These are phyloP conservation scores for Tetracladium setigerum DNA, from an alignment of 495 filamentous ascomycete genomes.

Conservation along the genomic window DNA sequence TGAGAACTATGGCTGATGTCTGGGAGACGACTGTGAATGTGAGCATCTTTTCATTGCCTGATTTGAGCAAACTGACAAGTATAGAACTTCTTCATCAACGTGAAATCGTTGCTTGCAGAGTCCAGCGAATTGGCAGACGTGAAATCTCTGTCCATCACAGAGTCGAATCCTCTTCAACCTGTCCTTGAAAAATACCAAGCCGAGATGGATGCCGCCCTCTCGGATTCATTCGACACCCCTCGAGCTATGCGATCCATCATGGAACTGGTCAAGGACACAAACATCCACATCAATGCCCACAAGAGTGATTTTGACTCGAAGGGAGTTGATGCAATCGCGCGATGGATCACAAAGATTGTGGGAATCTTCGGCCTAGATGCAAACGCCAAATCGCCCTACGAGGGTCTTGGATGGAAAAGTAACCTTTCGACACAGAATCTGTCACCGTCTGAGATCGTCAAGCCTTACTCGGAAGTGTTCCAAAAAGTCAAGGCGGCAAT, in stretches of 20 bases:
- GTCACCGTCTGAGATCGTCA: conserved; percentile 34
- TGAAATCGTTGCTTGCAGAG: conserved; percentile 48
- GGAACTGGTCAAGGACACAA: conserved; percentile 65
- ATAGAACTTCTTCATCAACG: conserved; percentile 84
- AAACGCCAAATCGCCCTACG: conserved; percentile 45
- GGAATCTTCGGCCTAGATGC: conserved; percentile 81
- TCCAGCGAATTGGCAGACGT: conserved; percentile 23
- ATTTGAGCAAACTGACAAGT: conserved; percentile 10
- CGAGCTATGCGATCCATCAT: conserved; percentile 66
- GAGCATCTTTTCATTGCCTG: conserved; percentile 16
- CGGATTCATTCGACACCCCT: conserved; percentile 86
- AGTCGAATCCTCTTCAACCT: conserved; percentile 20
- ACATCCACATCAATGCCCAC: conserved; percentile 55
- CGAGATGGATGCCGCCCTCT: conserved; percentile 58
- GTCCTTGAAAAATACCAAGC: conserved; percentile 56
- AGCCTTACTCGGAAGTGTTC: conserved; percentile 35
- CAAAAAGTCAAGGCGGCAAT: conserved; percentile 31
- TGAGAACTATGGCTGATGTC: conserved; percentile 59
- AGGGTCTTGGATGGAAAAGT: conserved; percentile 76
- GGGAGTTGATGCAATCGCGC: conserved; percentile 52
- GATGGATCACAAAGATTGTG: conserved; percentile 79
- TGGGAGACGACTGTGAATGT: conserved; percentile 78
- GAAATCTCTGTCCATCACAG: conserved; percentile 3
- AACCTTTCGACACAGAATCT: conserved; percentile 46
- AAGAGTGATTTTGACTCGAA: conserved; percentile 40